Evolutionary conservation across 1,284 basidiomycete genomes (phyloP), one percentile per base, ranked within the genome.

Genomic region (Cutaneotrichosporon sp.): DNA sequence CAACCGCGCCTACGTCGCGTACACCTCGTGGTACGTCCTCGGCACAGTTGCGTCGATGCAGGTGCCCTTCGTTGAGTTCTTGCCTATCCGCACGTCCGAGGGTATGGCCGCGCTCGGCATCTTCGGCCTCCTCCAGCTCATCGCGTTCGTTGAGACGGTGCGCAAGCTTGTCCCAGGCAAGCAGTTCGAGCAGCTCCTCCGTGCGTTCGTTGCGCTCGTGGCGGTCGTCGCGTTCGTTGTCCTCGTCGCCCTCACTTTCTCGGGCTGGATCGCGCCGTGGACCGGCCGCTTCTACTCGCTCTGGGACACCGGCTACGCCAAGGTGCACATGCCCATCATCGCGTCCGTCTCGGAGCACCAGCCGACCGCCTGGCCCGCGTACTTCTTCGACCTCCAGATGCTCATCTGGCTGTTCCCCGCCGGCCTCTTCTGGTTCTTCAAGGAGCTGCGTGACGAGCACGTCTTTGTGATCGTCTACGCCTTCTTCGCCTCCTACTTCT

Each of bases 341-440:
- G 97, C 97, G 7, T 98, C 95, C 22, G 97, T 98, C 22, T 97
- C 94, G n/a, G 97, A 99, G 81, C 97, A 99, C 82, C 97, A 99
- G 79, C 97, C 97, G 16, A 99, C 97, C 11, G 95, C 97, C 43
- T 99, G 97, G 97, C 94, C 95, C 4, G 89, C 95, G 3, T 99
- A 99, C 87, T 99, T 97, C 84, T 98, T 97, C 88, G 95, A 99
- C 79, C 87, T 99, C 63, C 90, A 98, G 74, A 90, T 97, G 85
- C 89, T 99, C 76, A 90, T 99, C 72, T 97, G 94, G 86, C 82
- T 97, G 61, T 99, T 99, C 87, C 97, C 97, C 5, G 95, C 92
- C 27, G 97, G 97, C 64, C 91, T 99, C 52, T 85, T 91, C 73
- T 82, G 97, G 67, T 95, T 92, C 80, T 99, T 99, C 90, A 87